Evolutionary conservation across 176 grass and related monocot species (phyloP).

Genomic region (Eremochloa ophiuroides): DNA sequence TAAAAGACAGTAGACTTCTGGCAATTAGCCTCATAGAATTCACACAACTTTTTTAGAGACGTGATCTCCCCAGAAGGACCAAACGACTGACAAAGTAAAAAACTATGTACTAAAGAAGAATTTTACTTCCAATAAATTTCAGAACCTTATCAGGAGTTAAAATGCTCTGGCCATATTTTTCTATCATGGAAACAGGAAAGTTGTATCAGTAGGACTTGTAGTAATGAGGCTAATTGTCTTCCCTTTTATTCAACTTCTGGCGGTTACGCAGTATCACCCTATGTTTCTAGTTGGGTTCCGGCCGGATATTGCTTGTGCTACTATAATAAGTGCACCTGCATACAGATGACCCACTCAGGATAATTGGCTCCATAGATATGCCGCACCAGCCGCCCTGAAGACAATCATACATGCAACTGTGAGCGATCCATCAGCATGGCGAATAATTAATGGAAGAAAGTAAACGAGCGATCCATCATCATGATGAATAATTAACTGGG

Average conservation of each 20-base stretch:
- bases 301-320: not conserved
- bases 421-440: not conserved
- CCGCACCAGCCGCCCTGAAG: conserved; percentile 77
- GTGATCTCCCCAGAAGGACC: not conserved
- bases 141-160: not conserved
- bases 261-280: not conserved
- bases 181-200: not conserved
- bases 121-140: not conserved
- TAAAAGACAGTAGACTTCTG: not conserved
- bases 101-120: not conserved
- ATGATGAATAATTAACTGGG: too few relatives aligned
- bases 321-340: conserved; percentile 58
- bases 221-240: not conserved
- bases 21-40: not conserved
- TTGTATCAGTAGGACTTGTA: not conserved
- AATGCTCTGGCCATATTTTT: not conserved
- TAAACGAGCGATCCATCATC: too few relatives aligned
- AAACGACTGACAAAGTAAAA: not conserved
- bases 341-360: conserved; percentile 83
- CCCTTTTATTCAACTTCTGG: not conserved
- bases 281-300: not conserved
- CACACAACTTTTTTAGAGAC: not conserved
- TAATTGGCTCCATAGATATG: conserved; percentile 89
- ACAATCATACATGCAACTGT: not conserved
- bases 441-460: conserved; percentile 5